Percentiles rank a stretch among this genome's conserved stretches.
Evolutionary conservation across 208 protist species (phyloP).

Genomic region (Lotmaria passim): DNA sequence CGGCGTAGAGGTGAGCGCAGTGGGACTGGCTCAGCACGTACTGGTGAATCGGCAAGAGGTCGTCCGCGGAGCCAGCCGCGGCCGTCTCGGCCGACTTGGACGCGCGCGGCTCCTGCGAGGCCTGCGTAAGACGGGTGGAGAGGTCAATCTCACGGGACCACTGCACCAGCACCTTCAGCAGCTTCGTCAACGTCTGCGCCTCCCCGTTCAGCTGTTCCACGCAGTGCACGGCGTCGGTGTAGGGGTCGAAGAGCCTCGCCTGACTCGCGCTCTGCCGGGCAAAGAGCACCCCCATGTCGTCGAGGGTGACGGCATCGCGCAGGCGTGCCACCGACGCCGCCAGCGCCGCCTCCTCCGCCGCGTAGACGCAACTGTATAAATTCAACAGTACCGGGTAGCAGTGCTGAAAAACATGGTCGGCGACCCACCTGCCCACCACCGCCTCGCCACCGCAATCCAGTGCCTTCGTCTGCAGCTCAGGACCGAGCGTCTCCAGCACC

Average conservation of each 20-base stretch:
- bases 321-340: conserved; percentile 47
- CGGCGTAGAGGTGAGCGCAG: conserved; percentile 56
- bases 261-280: conserved; percentile 53
- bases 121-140: conserved; percentile 64
- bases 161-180: conserved; percentile 72
- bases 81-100: not conserved
- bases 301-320: conserved; percentile 58
- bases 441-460: conserved; percentile 41
- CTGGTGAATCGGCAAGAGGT: conserved; percentile 88
- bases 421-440: conserved; percentile 60
- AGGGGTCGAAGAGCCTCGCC: conserved; percentile 83
- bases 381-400: conserved; percentile 66
- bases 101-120: conserved; percentile 30
- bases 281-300: conserved; percentile 85
- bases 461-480: conserved; percentile 36
- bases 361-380: conserved; percentile 74
- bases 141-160: conserved; percentile 87
- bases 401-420: conserved; percentile 70
- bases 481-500: conserved; percentile 55
- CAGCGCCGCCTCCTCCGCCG: conserved; percentile 47
- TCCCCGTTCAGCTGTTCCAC: conserved; percentile 63
- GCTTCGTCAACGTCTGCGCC: conserved; percentile 54
- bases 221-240: conserved; percentile 77
- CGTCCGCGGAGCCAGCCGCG: conserved; percentile 65
- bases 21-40: conserved; percentile 77